Percentiles rank a stretch among this genome's conserved stretches.
Evolutionary conservation across 768 basidiomycete genomes (phyloP).

Genomic region (Hydnum rufescens): DNA sequence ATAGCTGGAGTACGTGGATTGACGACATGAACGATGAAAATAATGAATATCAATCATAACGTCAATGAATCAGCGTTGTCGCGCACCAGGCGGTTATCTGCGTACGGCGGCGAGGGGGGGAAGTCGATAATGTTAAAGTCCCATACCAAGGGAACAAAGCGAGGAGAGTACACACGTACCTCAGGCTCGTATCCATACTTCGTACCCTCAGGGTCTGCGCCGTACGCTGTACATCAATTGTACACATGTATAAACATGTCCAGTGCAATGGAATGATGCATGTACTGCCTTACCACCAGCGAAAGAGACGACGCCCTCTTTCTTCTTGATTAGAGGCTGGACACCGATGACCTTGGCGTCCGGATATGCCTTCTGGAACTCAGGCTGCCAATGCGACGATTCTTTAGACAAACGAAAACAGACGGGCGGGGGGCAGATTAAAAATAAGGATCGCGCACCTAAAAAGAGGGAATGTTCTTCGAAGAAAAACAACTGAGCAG

Average conservation of each 20-base stretch:
- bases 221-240: slow-evolving; percentile 14
- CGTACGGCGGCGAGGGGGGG: background rate
- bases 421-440: background rate
- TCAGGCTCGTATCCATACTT: slow-evolving; percentile 24
- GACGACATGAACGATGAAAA: background rate
- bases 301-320: slow-evolving; percentile 24
- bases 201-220: slow-evolving; percentile 17
- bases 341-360: slow-evolving; percentile 54
- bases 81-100: background rate
- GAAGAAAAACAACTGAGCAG: slow-evolving; percentile 9
- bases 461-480: slow-evolving; percentile 18
- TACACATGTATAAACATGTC: background rate
- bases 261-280: background rate
- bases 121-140: background rate
- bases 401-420: background rate
- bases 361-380: slow-evolving; percentile 42
- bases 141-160: too few relatives aligned
- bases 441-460: slow-evolving; percentile 2
- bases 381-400: slow-evolving; percentile 7
- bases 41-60: background rate
- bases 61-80: background rate
- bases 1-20: slow-evolving; percentile 12
- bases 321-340: slow-evolving; percentile 27
- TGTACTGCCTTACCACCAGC: too few relatives aligned
- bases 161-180: slow-evolving; percentile 11